Conservation (phyloP, 1,284 basidiomycete species). For the Volvariella surrecta region DNA sequence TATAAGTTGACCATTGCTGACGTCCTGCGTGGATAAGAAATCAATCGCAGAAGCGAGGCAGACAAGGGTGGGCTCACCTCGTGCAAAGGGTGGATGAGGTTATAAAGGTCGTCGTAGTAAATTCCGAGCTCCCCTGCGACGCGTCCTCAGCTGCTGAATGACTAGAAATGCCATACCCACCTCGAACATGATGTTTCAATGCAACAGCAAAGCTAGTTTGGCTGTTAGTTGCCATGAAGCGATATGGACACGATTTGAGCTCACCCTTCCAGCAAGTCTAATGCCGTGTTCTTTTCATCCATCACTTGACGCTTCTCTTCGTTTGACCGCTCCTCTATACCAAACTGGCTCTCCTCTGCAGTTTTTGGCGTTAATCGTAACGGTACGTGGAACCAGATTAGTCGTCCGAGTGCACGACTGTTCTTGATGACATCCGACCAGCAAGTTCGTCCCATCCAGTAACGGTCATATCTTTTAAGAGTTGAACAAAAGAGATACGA, state of each 20-base stretch:
- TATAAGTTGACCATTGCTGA: too few relatives aligned
- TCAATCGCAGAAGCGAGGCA: too few relatives aligned
- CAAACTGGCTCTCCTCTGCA: slow-evolving; percentile 22
- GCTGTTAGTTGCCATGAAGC: not conserved
- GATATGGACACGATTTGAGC: slow-evolving; percentile 11
- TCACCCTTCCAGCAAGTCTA: slow-evolving; percentile 52
- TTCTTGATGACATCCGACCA: slow-evolving; percentile 47
- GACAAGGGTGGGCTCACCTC: slow-evolving; percentile 19
- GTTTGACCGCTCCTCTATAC: slow-evolving; percentile 20
- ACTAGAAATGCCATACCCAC: slow-evolving; percentile 16
- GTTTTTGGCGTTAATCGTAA: slow-evolving; percentile 31
- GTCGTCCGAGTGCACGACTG: slow-evolving; percentile 37
- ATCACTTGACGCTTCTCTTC: slow-evolving; percentile 42
- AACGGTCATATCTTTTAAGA: slow-evolving; percentile 44
- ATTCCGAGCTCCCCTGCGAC: slow-evolving; percentile 41
- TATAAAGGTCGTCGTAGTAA: slow-evolving; percentile 52
- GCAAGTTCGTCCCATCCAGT: slow-evolving; percentile 51
- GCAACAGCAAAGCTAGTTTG: slow-evolving; percentile 41
- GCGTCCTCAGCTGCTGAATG: not conserved
- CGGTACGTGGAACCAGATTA: slow-evolving; percentile 60
- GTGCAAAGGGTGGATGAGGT: slow-evolving; percentile 32
- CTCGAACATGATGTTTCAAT: slow-evolving; percentile 59
- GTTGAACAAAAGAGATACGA: not conserved
- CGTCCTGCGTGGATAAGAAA: too few relatives aligned
- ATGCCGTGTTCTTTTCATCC: slow-evolving; percentile 49